A percentile compares a stretch with the other conserved stretches of the same genome.
These are phyloP conservation scores for Rubia peregrina DNA, from an alignment of 305 asterid species.

Conservation along the genomic window DNA sequence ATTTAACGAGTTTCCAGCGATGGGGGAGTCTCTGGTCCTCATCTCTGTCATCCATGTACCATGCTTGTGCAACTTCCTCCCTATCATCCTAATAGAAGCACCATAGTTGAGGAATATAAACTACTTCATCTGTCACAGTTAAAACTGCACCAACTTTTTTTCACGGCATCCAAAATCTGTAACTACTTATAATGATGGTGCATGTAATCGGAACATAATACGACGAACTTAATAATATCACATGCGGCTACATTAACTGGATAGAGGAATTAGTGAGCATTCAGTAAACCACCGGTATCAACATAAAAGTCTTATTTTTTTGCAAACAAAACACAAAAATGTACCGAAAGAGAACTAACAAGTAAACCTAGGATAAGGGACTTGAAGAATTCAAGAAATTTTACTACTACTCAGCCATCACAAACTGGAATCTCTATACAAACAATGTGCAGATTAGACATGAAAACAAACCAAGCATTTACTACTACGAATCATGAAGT, in stretches of 20 bases:
- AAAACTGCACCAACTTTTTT: too few relatives aligned
- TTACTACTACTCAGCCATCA: not conserved
- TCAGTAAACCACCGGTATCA: too few relatives aligned
- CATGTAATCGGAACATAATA: too few relatives aligned
- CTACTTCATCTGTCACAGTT: too few relatives aligned
- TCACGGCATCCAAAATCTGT: too few relatives aligned
- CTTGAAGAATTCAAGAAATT: not conserved
- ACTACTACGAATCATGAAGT: not conserved
- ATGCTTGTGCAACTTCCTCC: constrained; percentile 7
- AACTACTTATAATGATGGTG: too few relatives aligned
- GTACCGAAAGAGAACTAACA: not conserved
- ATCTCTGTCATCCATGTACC: constrained; percentile 10
- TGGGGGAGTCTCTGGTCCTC: constrained; percentile 6
- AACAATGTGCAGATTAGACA: not conserved
- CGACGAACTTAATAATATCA: too few relatives aligned
- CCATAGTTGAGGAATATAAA: too few relatives aligned
- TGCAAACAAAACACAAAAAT: too few relatives aligned
- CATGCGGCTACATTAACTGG: too few relatives aligned
- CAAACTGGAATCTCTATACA: not conserved
- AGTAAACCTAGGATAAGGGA: not conserved
- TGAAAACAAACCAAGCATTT: not conserved
- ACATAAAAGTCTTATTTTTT: too few relatives aligned
- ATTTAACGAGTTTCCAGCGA: constrained; percentile 39
- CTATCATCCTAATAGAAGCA: constrained; percentile 3
- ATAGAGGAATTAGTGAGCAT: too few relatives aligned